Conservation (phyloP, 441 rosid species). For the Aleurites moluccanus region DNA sequence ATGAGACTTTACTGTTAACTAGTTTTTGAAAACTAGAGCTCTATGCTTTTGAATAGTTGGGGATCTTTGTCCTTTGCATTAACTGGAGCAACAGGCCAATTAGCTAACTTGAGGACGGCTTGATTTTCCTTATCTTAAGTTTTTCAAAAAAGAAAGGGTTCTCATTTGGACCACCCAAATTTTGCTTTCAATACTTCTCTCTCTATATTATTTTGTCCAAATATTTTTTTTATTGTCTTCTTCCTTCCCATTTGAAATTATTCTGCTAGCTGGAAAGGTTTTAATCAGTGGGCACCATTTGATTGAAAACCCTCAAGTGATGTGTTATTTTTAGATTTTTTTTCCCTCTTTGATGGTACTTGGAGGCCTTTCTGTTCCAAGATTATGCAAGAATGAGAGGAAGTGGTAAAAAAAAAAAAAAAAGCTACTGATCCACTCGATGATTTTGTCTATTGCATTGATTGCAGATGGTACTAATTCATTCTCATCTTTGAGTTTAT, state of each 20-base stretch:
- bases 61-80: slow-evolving; percentile 32
- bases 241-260: slow-evolving; percentile 20
- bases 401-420: no score
- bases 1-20: slow-evolving; percentile 11
- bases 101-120: slow-evolving; percentile 24
- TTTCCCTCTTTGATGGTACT: not conserved
- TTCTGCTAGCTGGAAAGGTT: slow-evolving; percentile 15
- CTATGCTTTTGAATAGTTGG: slow-evolving; percentile 20
- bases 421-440: not conserved
- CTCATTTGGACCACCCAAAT: slow-evolving; percentile 35
- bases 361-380: not conserved
- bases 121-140: slow-evolving; percentile 29
- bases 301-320: not conserved
- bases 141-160: slow-evolving; percentile 11
- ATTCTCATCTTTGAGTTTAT: not conserved
- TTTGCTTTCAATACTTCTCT: slow-evolving; percentile 14
- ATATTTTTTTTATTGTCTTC: slow-evolving; percentile 17
- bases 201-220: not conserved
- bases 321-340: not conserved
- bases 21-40: slow-evolving; percentile 19
- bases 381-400: not conserved
- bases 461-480: not conserved
- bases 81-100: slow-evolving; percentile 11
- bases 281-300: not conserved
- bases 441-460: not conserved